Evolutionary conservation across 768 basidiomycete genomes (phyloP).

Genomic region (Podaxis sp.): DNA sequence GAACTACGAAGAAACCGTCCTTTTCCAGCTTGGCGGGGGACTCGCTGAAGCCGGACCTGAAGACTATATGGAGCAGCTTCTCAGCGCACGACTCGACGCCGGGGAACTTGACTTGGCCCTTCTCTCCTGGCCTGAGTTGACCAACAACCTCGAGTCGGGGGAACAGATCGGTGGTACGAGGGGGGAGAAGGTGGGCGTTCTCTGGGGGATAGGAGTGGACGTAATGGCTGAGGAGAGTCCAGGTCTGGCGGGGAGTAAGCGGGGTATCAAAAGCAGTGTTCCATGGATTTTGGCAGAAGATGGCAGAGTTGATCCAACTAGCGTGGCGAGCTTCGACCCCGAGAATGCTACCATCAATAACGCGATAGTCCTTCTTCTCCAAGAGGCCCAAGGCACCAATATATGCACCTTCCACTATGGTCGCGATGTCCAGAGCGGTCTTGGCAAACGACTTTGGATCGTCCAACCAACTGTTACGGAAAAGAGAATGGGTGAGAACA

Average conservation of each 20-base stretch:
- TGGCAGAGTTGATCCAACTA: slow-evolving; percentile 57
- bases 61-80: background rate
- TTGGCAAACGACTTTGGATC: background rate
- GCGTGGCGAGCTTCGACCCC: slow-evolving; percentile 62
- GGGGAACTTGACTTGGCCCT: background rate
- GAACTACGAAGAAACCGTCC: slow-evolving; percentile 36
- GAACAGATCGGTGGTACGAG: slow-evolving; percentile 24
- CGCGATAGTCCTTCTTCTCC: slow-evolving; percentile 44
- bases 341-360: slow-evolving; percentile 60
- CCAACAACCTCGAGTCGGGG: slow-evolving; percentile 24
- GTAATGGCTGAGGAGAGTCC: slow-evolving; percentile 41
- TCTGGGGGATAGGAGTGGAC: slow-evolving; percentile 52
- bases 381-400: slow-evolving; percentile 53
- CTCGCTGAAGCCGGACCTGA: slow-evolving; percentile 17
- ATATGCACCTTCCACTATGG: slow-evolving; percentile 57
- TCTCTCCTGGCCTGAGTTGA: slow-evolving; percentile 22
- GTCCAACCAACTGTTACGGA: background rate
- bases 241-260: slow-evolving; percentile 39
- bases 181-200: slow-evolving; percentile 45
- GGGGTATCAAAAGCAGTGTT: slow-evolving; percentile 57
- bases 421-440: slow-evolving; percentile 50
- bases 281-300: slow-evolving; percentile 52
- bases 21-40: slow-evolving; percentile 11
- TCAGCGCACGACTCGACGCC: background rate
- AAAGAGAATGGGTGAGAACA: background rate